Evolutionary conservation across 441 rosid species (phyloP).

Genomic region (Gossypium schwendimanii): DNA sequence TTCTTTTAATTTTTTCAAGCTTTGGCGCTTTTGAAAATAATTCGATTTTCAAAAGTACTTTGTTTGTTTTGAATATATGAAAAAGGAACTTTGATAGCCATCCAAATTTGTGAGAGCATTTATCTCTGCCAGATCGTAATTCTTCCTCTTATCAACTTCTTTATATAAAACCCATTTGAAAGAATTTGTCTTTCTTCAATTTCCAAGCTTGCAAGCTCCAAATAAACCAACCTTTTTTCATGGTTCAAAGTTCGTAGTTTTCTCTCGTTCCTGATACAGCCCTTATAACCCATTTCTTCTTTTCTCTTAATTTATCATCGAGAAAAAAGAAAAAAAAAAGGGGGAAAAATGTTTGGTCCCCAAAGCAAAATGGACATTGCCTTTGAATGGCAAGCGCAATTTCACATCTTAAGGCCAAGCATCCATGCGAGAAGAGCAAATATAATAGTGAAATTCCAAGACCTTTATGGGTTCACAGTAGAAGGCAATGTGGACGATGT

Average conservation of each 20-base stretch:
- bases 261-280: slow-evolving; percentile 34
- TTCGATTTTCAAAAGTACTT: neutral
- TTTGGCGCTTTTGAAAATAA: neutral
- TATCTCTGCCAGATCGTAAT: neutral
- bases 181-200: neutral
- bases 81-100: slow-evolving; percentile 7
- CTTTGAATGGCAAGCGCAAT: slow-evolving; percentile 60
- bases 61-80: neutral
- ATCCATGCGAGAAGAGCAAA: slow-evolving; percentile 53
- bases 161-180: slow-evolving; percentile 18
- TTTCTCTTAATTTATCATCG: slow-evolving; percentile 21
- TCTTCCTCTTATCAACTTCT: slow-evolving; percentile 10
- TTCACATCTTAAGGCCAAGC: slow-evolving; percentile 64
- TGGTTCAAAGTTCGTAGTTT: slow-evolving; percentile 30
- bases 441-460: slow-evolving; percentile 81
- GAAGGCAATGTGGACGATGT: slow-evolving; percentile 99
- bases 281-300: slow-evolving; percentile 1
- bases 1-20: neutral
- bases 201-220: slow-evolving; percentile 16
- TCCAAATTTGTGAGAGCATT: slow-evolving; percentile 4
- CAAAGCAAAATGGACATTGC: slow-evolving; percentile 56
- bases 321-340: neutral
- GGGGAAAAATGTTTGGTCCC: slow-evolving; percentile 48
- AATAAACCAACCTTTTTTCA: slow-evolving; percentile 37
- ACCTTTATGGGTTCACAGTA: slow-evolving; percentile 82